Conservation (phyloP, 1,284 basidiomycete genomes). For the Fomitopsis betulina region DNA sequence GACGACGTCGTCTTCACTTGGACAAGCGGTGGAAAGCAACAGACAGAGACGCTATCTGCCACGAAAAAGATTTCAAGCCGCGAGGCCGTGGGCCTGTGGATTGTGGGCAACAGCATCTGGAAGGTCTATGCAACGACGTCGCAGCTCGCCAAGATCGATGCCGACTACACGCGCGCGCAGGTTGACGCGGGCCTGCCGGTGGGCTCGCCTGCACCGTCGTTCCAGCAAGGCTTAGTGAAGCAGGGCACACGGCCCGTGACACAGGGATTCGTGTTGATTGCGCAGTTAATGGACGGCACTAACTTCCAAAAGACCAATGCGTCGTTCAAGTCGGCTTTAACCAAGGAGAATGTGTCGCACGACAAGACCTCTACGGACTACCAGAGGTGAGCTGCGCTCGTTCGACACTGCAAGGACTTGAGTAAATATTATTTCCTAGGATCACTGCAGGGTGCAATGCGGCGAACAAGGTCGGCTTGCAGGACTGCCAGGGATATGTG, state of each 20-base stretch:
- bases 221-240: conserved; percentile 1
- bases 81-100: conserved; percentile 4
- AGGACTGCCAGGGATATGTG: conserved; percentile 2
- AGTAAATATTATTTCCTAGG: neutral
- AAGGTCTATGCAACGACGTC: conserved; percentile 4
- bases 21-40: neutral
- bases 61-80: neutral
- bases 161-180: neutral
- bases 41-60: neutral
- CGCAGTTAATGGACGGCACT: neutral
- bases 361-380: neutral
- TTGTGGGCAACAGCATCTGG: neutral
- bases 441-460: neutral
- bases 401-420: no score
- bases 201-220: neutral
- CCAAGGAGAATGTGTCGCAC: neutral
- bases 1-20: neutral
- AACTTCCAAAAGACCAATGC: neutral
- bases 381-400: neutral
- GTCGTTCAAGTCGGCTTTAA: neutral
- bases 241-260: neutral
- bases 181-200: neutral
- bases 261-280: neutral
- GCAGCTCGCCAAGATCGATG: neutral
- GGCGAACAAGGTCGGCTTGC: neutral